These are phyloP conservation scores for Fomes fomentarius DNA, from an alignment of 1,284 basidiomycete genomes.

Conservation along the genomic window DNA sequence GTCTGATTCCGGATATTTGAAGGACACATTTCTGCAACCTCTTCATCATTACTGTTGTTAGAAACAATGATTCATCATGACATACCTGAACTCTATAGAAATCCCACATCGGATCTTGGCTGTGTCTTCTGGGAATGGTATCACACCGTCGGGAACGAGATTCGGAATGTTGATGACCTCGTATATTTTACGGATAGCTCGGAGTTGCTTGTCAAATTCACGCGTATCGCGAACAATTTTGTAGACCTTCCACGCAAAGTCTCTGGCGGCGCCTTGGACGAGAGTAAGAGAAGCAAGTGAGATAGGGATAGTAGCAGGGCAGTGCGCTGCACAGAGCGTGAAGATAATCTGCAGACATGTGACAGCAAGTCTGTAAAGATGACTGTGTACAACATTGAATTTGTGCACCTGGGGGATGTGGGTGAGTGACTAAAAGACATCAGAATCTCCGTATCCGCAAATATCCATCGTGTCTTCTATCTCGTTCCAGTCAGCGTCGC, in stretches of 20 bases:
- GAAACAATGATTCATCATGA: neutral
- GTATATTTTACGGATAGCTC: slow-evolving; percentile 49
- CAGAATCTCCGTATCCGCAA: slow-evolving; percentile 6
- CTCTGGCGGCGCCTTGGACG: slow-evolving; percentile 60
- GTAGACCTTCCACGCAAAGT: slow-evolving; percentile 58
- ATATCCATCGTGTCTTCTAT: neutral
- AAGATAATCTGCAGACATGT: slow-evolving; percentile 59
- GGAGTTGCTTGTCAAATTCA: slow-evolving; percentile 57
- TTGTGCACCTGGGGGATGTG: slow-evolving; percentile 78
- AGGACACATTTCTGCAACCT: slow-evolving; percentile 66
- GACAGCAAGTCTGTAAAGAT: too few relatives aligned
- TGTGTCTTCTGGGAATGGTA: slow-evolving; percentile 65
- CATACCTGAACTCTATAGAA: slow-evolving; percentile 68
- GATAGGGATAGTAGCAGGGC: slow-evolving; percentile 69
- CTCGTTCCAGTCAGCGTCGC: slow-evolving; percentile 7
- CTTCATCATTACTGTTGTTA: neutral
- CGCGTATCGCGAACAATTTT: slow-evolving; percentile 55
- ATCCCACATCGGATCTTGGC: slow-evolving; percentile 55
- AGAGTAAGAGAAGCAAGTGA: slow-evolving; percentile 73
- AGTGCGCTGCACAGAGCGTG: slow-evolving; percentile 68
- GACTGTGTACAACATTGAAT: too few relatives aligned
- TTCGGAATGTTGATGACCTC: slow-evolving; percentile 65
- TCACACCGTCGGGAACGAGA: slow-evolving; percentile 54
- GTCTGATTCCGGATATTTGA: slow-evolving; percentile 66
- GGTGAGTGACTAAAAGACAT: slow-evolving; percentile 52